phyloP scores from a whole-genome alignment of 2,329 filamentous ascomycete species.

The Fusarium zealandicum region DNA sequence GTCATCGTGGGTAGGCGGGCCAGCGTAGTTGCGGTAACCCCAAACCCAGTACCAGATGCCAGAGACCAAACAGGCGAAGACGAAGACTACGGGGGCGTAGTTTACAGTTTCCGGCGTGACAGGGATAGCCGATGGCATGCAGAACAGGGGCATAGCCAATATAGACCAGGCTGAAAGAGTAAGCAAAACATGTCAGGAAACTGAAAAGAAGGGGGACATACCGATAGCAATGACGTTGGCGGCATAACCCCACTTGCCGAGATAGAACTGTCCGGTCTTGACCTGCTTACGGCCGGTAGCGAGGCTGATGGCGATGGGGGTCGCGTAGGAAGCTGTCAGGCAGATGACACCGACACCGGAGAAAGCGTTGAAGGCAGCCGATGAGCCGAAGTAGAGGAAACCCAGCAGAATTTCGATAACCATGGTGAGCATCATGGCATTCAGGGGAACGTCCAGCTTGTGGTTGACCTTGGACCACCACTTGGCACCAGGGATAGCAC shows the following conservation, averaged over 20 bases:
- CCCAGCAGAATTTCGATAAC: slow-evolving; percentile 68
- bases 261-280: slow-evolving; percentile 63
- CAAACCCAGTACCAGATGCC: slow-evolving; percentile 72
- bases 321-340: slow-evolving; percentile 72
- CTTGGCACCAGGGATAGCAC: slow-evolving; percentile 69
- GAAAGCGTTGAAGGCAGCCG: slow-evolving; percentile 76
- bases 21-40: slow-evolving; percentile 73
- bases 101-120: slow-evolving; percentile 68
- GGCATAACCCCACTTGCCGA: slow-evolving; percentile 66
- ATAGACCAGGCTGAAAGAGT: slow-evolving; percentile 64
- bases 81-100: slow-evolving; percentile 78
- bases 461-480: slow-evolving; percentile 68
- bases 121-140: slow-evolving; percentile 71
- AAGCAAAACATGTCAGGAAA: slow-evolving; percentile 11
- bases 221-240: slow-evolving; percentile 71
- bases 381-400: slow-evolving; percentile 73
- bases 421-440: slow-evolving; percentile 77
- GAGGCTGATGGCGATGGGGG: slow-evolving; percentile 70
- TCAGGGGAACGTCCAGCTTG: slow-evolving; percentile 69
- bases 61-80: slow-evolving; percentile 68
- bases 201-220: slow-evolving; percentile 50
- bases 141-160: slow-evolving; percentile 76
- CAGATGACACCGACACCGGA: slow-evolving; percentile 74
- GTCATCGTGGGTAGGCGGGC: slow-evolving; percentile 60
- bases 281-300: slow-evolving; percentile 67